Conservation (phyloP, 2,329 filamentous ascomycete species). For the Phaeomoniella chlamydospora region DNA sequence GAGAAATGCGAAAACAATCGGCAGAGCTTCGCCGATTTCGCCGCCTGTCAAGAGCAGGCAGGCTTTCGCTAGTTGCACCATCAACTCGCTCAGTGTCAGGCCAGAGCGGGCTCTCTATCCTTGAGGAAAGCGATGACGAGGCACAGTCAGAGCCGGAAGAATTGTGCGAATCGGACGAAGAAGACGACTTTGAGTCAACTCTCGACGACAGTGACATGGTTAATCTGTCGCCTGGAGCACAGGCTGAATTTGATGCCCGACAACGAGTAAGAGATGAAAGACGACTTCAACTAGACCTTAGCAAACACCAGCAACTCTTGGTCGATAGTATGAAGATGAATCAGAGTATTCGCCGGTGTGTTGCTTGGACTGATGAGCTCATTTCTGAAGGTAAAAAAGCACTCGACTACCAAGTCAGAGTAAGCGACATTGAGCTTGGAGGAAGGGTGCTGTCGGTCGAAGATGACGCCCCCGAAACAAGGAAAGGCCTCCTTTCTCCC, state of each 20-base stretch:
- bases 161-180: conserved; percentile 23
- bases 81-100: conserved; percentile 30
- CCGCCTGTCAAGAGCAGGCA: conserved; percentile 69
- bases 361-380: conserved; percentile 78
- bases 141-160: conserved; percentile 16
- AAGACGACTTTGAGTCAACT: conserved; percentile 14
- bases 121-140: conserved; percentile 26
- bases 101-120: conserved; percentile 27
- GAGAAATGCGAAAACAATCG: conserved; percentile 81
- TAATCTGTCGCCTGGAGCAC: conserved; percentile 17
- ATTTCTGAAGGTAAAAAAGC: conserved; percentile 83
- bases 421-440: conserved; percentile 68
- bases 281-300: conserved; percentile 68
- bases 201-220: conserved; percentile 19
- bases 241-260: conserved; percentile 24
- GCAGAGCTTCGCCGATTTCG: conserved; percentile 74
- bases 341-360: conserved; percentile 77
- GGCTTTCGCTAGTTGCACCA: conserved; percentile 44
- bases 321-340: conserved; percentile 91
- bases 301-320: conserved; percentile 77
- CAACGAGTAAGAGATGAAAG: conserved; percentile 65
- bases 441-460: conserved; percentile 63
- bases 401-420: conserved; percentile 64
- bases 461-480: conserved; percentile 24
- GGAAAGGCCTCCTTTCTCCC: conserved; percentile 10